These are phyloP conservation scores for Starmerella bombi DNA, from an alignment of 805 yeast genomes.

Conservation along the genomic window DNA sequence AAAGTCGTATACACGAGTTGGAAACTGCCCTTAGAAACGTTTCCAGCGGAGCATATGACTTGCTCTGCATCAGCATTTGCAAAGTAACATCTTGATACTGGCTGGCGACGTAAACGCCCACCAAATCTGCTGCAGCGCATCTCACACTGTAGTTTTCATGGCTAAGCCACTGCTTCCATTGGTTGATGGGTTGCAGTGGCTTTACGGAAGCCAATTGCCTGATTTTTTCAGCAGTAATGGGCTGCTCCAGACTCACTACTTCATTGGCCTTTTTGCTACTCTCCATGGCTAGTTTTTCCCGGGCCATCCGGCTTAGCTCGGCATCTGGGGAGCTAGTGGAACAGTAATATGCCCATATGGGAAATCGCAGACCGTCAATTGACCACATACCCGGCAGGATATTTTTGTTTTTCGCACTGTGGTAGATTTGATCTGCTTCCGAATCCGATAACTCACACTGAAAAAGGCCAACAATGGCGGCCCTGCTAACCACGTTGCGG, in stretches of 20 bases:
- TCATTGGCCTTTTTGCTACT: neutral
- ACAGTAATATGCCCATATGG: constrained; percentile 4
- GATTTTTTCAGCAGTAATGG: neutral
- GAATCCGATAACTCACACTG: constrained; percentile 2
- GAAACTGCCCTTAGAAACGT: constrained; percentile 6
- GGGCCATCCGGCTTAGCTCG: neutral
- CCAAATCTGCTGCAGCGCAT: constrained; percentile 7
- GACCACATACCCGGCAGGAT: constrained; percentile 4
- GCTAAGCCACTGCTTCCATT: neutral
- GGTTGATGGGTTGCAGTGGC: neutral
- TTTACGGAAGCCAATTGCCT: neutral
- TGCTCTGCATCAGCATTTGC: constrained; percentile 2
- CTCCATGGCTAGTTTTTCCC: neutral
- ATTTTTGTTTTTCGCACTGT: neutral
- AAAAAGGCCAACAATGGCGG: constrained; percentile 9
- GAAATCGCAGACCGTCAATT: constrained; percentile 3
- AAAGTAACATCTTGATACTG: constrained; percentile 9
- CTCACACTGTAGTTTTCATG: constrained; percentile 2
- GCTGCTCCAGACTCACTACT: neutral
- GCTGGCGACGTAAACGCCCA: constrained; percentile 9
- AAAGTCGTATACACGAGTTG: constrained; percentile 5
- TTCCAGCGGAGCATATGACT: constrained; percentile 3
- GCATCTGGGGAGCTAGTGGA: neutral
- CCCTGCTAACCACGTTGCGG: neutral
- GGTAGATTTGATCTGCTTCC: constrained; percentile 5